Evolutionary conservation across 148 eudicot species (phyloP).

Genomic region (Polygonum aviculare): DNA sequence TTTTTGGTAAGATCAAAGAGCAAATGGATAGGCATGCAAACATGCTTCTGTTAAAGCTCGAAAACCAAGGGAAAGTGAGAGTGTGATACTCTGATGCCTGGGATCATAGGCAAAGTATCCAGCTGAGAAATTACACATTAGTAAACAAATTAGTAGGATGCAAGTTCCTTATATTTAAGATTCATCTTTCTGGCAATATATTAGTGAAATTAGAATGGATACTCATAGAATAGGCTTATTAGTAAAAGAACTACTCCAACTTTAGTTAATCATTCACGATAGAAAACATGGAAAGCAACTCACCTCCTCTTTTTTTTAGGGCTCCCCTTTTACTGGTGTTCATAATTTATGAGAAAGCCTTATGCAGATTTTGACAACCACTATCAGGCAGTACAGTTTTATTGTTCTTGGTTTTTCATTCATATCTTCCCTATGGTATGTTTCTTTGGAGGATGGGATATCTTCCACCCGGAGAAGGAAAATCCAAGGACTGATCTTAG

Average conservation of each 20-base stretch:
- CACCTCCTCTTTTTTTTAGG: not conserved
- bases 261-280: not conserved
- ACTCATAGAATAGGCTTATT: not conserved
- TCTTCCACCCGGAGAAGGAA: too few species aligned
- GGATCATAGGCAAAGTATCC: not conserved
- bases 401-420: not conserved
- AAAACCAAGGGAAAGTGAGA: not conserved
- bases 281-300: not conserved
- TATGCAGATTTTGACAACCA: not conserved
- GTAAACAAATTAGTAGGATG: not conserved
- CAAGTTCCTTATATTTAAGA: too few species aligned
- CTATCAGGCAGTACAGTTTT: not conserved
- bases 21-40: not conserved
- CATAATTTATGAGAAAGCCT: not conserved
- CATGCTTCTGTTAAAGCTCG: not conserved
- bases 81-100: not conserved
- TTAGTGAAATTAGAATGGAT: not conserved
- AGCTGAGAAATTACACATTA: not conserved
- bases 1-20: not conserved
- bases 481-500: too few species aligned
- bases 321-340: not conserved
- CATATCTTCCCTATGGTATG: not conserved
- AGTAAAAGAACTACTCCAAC: not conserved
- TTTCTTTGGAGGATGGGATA: constrained; percentile 3
- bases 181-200: too few species aligned